A percentile compares a stretch with the other conserved stretches of the same genome.
Conservation (phyloP, 441 rosid species). For the Corymbia calophylla region DNA sequence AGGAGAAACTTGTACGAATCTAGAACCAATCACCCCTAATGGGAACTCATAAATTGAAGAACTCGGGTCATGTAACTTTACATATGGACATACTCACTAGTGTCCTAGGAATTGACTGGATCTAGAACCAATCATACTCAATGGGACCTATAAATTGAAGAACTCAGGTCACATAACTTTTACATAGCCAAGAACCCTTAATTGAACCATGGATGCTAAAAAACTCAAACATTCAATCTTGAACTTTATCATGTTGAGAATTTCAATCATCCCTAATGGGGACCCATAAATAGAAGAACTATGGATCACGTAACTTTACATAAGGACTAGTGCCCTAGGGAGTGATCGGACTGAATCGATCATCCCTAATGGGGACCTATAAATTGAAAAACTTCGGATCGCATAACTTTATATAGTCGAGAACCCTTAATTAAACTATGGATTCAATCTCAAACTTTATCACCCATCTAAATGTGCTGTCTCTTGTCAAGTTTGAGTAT, state of each 20-base stretch:
- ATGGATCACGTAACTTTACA: no score
- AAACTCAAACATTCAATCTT: neutral
- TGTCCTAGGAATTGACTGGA: no score
- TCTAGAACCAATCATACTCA: no score
- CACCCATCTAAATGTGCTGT: neutral
- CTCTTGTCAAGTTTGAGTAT: fast-evolving
- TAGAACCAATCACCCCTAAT: no score
- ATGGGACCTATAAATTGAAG: neutral
- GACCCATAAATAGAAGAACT: no score
- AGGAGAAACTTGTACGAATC: no score
- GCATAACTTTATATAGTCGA: neutral
- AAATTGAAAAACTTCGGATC: neutral
- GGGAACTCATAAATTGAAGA: no score
- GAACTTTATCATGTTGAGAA: neutral
- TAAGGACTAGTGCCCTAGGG: no score
- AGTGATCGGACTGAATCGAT: no score
- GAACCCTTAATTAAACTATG: neutral
- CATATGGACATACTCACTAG: no score
- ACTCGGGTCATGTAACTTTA: no score
- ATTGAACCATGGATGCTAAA: neutral
- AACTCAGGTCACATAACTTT: neutral
- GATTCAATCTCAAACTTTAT: neutral
- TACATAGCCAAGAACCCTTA: neutral
- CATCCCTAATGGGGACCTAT: neutral
- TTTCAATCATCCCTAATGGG: no score